These are phyloP conservation scores for Alternaria conjuncta DNA, from an alignment of 2,329 filamentous ascomycete genomes.

Conservation along the genomic window DNA sequence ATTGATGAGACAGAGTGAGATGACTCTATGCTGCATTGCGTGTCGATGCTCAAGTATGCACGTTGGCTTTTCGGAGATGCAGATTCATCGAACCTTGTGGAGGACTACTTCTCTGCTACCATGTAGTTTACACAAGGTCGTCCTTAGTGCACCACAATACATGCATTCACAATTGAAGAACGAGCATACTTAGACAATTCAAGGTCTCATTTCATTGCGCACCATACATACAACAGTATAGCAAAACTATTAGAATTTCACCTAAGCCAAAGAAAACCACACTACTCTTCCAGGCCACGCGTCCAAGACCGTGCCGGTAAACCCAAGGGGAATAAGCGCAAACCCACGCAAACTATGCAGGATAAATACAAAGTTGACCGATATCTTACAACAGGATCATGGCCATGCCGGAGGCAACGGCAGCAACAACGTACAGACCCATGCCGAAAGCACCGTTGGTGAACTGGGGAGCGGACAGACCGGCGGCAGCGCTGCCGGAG, in stretches of 20 bases:
- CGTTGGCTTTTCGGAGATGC: background rate
- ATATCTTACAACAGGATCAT: constrained; percentile 61
- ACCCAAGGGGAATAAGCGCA: constrained; percentile 15
- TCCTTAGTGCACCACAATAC: background rate
- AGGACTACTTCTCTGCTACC: background rate
- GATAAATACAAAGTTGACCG: constrained; percentile 4
- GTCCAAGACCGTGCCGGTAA: background rate
- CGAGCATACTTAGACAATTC: background rate
- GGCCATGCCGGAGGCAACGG: constrained; percentile 59
- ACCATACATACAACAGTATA: background rate
- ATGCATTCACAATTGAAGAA: too few species aligned
- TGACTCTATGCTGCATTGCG: background rate
- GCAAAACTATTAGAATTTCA: constrained; percentile 2
- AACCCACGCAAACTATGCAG: constrained; percentile 16
- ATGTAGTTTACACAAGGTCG: background rate
- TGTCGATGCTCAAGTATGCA: background rate
- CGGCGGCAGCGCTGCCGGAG: constrained; percentile 47
- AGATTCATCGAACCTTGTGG: background rate
- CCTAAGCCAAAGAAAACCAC: constrained; percentile 4
- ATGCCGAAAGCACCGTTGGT: constrained; percentile 56
- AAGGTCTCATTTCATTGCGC: constrained; percentile 2
- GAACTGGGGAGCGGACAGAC: constrained; percentile 54
- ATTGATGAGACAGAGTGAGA: background rate
- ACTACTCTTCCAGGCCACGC: background rate
- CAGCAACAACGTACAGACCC: constrained; percentile 58